Percentiles rank a stretch among this genome's conserved stretches.
Conservation (phyloP, 164 flowering plant genomes). For the Echeveria elegans region DNA sequence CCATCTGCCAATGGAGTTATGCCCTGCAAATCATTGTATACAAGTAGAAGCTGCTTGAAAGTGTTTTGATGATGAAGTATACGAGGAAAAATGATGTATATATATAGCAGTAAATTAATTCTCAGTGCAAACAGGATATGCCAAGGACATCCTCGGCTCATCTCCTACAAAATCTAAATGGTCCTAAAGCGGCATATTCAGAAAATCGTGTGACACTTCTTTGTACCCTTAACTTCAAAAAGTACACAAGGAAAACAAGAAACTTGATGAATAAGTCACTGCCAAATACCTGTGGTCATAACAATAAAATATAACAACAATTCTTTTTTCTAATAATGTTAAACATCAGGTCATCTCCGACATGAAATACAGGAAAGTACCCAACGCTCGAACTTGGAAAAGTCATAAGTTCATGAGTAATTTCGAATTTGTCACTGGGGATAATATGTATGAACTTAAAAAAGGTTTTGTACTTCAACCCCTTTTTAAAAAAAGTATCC, state of each 20-base stretch:
- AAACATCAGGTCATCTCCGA: not conserved
- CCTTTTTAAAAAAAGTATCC: too few relatives aligned
- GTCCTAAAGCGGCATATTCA: not conserved
- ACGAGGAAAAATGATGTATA: not conserved
- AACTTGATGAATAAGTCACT: not conserved
- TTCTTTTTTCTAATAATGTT: not conserved
- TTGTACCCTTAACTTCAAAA: not conserved
- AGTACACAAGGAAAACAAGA: not conserved
- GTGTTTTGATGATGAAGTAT: not conserved
- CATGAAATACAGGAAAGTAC: not conserved
- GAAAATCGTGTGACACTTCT: not conserved
- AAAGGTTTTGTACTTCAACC: too few relatives aligned
- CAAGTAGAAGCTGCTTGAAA: not conserved
- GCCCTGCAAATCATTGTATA: slow-evolving; percentile 7
- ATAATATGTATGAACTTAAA: not conserved
- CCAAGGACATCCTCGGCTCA: not conserved
- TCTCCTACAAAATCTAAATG: slow-evolving; percentile 2
- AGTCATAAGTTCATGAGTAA: not conserved
- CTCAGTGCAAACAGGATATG: slow-evolving; percentile 5
- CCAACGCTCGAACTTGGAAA: not conserved
- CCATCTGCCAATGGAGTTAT: slow-evolving; percentile 19
- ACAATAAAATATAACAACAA: not conserved
- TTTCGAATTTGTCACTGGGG: not conserved
- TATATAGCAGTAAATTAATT: not conserved
- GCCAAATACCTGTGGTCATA: not conserved